Evolutionary conservation across 495 filamentous ascomycete genomes (phyloP).

Genomic region (Cladorrhinum samala): DNA sequence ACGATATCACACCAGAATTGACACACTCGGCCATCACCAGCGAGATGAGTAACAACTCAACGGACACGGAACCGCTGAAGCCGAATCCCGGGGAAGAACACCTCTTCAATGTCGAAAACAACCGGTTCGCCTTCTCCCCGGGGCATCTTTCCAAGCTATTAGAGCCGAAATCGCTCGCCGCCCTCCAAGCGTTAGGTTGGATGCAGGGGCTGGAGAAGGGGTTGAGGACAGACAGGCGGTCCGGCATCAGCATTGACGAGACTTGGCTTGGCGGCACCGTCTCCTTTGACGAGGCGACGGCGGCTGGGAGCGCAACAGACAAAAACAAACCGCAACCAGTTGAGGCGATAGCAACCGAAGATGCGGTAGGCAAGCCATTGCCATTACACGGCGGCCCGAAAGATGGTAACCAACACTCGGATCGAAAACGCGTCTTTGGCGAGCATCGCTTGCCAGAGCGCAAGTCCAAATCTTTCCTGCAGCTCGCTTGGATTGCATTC

Average conservation of each 20-base stretch:
- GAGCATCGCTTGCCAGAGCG: constrained; percentile 63
- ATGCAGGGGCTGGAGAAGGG: constrained; percentile 59
- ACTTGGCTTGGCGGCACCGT: no score
- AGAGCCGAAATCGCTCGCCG: constrained; percentile 65
- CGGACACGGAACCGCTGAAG: not conserved
- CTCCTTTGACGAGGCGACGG: no score
- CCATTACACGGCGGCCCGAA: not conserved
- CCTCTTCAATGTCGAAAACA: constrained; percentile 55
- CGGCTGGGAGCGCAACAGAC: no score
- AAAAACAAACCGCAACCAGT: no score
- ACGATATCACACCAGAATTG: no score
- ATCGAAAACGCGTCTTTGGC: constrained; percentile 57
- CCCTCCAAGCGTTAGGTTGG: constrained; percentile 62
- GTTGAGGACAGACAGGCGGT: constrained; percentile 54
- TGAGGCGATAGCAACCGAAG: no score
- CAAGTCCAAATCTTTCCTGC: constrained; percentile 59
- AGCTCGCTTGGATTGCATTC: constrained; percentile 70
- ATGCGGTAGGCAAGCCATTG: not conserved
- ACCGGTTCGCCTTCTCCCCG: constrained; percentile 61
- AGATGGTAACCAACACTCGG: constrained; percentile 34
- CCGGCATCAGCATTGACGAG: constrained; percentile 64
- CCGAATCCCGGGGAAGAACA: constrained; percentile 56
- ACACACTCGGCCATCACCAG: no score
- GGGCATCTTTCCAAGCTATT: constrained; percentile 67
- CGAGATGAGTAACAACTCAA: no score